phyloP scores from a whole-genome alignment of 805 yeast genomes.

The Ogataea paraovalis region DNA sequence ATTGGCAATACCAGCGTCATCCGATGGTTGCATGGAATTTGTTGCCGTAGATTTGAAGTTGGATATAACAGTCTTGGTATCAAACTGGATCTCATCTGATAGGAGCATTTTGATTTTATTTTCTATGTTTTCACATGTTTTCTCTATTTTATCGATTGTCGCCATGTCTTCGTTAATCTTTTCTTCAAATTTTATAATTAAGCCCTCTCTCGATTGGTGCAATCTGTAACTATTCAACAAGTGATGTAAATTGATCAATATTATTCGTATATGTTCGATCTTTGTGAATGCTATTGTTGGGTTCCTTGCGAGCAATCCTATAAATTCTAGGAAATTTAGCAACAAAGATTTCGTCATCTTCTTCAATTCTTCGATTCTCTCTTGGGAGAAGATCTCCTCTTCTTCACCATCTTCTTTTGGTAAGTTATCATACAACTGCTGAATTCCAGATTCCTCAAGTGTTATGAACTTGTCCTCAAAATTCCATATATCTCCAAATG shows the following conservation, averaged over 20 bases:
- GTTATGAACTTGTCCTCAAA: constrained; percentile 72
- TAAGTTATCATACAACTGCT: constrained; percentile 54
- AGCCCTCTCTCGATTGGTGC: constrained; percentile 88
- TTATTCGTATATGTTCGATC: constrained; percentile 73
- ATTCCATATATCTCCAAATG: constrained; percentile 91
- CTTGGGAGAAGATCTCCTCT: constrained; percentile 37
- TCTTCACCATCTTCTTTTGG: constrained; percentile 19
- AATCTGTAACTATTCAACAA: constrained; percentile 88
- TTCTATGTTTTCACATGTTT: constrained; percentile 38
- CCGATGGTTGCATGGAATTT: background rate
- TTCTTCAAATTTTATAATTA: constrained; percentile 68
- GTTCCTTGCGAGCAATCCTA: constrained; percentile 70
- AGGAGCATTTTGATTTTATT: constrained; percentile 29
- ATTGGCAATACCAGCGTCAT: background rate
- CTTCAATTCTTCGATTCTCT: constrained; percentile 71
- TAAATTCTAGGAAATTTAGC: constrained; percentile 74
- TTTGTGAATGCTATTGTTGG: constrained; percentile 60
- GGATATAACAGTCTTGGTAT: constrained; percentile 1
- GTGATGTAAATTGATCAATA: constrained; percentile 88
- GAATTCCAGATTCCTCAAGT: constrained; percentile 70
- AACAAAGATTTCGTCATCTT: constrained; percentile 74
- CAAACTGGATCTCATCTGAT: constrained; percentile 17
- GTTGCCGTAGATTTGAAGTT: background rate
- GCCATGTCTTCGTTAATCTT: constrained; percentile 44
- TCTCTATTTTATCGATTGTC: constrained; percentile 40